Evolutionary conservation across 139 green algal species (phyloP), one percentile per base, ranked within the genome.

Genomic region (Chlorella sp.): DNA sequence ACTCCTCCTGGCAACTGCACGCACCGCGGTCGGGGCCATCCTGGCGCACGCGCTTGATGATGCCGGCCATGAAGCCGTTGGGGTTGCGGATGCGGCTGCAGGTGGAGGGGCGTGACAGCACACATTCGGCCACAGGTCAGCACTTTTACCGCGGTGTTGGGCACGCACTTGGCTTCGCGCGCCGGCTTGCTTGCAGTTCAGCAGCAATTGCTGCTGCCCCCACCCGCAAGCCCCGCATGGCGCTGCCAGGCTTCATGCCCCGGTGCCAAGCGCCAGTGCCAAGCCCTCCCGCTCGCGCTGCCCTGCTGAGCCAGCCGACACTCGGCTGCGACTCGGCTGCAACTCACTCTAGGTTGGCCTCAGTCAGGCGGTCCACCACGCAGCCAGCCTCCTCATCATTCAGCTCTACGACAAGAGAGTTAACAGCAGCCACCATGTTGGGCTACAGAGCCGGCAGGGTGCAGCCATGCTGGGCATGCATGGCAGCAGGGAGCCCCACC

Each of bases 21-120:
- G 51, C 51, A 60, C 81, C 85, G 58, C 85, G 67, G 62, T 91
- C 90, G 44, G 89, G 87, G 6, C 90, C 90, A 40, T 93, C 90
- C 40, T 86, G 70, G 68, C 88, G 83, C 38, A 93, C 85, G 38
- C 90, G 73, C n/a, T 91, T 81, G 74, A 93, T 92, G 79, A 93
- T 93, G 76, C 90, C 90, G 16, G 70, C 79, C 13, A 85, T 32
- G 73, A 91, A 90, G 41, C 85, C 88, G 67, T 51, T 83, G 51
- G 87, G 82, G 79, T 91, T 91, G 77, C 76, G 81, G 70, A 93
- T 85, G 70, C 87, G 87, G 1, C 77, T 83, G 77, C 41, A 38
- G 48, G 58, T 30, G n/a, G n/a, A 74, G 73, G 73, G 6, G 44
- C 32, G 28, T 17, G 70, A n/a, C 34, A 41, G 46, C 8, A 32